A percentile compares a stretch with the other conserved stretches of the same genome.
Evolutionary conservation across 208 protist species (phyloP).

Genomic region (Plasmodiophora brassicae): DNA sequence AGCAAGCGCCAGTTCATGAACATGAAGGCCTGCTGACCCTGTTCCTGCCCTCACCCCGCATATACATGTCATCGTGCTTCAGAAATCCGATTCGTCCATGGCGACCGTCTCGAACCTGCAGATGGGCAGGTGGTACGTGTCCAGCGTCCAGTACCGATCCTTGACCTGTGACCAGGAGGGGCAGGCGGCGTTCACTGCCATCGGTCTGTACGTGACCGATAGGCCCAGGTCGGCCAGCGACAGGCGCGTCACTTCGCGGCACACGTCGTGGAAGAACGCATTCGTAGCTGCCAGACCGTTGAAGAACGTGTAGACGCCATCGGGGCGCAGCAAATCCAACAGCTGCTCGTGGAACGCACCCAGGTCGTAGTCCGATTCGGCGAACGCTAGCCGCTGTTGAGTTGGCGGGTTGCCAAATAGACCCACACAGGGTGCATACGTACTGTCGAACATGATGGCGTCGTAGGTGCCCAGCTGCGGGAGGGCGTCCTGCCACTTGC

Average conservation of each 20-base stretch:
- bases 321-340: constrained; percentile 32
- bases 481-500: constrained; percentile 48
- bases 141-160: neutral
- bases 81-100: too few relatives aligned
- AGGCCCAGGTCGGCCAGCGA: constrained; percentile 9
- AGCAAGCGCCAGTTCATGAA: neutral
- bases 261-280: constrained; percentile 44
- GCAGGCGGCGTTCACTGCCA: neutral
- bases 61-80: too few relatives aligned
- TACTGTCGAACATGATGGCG: constrained; percentile 56
- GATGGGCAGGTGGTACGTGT: constrained; percentile 22
- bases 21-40: too few relatives aligned
- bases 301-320: constrained; percentile 46
- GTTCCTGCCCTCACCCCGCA: too few relatives aligned
- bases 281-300: constrained; percentile 40
- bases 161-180: neutral
- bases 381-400: too few relatives aligned
- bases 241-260: constrained; percentile 24
- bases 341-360: constrained; percentile 44
- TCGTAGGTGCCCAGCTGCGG: constrained; percentile 34
- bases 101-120: too few relatives aligned
- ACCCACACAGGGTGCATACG: too few relatives aligned
- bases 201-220: neutral
- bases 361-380: constrained; percentile 48
- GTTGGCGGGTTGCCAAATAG: too few relatives aligned